phyloP scores from a whole-genome alignment of 2,329 filamentous ascomycete species.

The Hypoxylon sp. region DNA sequence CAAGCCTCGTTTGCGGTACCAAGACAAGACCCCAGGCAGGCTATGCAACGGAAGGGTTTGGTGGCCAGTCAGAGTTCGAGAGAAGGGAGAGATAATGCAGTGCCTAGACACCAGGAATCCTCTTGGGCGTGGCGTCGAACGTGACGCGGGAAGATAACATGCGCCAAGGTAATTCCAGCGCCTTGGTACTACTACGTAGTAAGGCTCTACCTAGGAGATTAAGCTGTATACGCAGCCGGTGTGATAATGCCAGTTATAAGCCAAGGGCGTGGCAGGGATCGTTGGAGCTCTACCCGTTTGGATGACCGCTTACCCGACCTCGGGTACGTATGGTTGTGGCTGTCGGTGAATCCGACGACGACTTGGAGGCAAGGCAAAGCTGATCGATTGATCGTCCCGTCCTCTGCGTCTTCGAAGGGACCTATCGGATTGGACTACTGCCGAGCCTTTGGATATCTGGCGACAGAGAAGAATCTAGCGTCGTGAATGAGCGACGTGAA shows the following conservation, averaged over 20 bases:
- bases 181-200: constrained; percentile 32
- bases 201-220: constrained; percentile 1
- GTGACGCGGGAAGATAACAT: constrained; percentile 21
- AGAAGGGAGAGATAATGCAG: neutral
- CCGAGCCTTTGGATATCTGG: too few relatives aligned
- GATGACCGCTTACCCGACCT: too few relatives aligned
- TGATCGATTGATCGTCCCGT: too few relatives aligned
- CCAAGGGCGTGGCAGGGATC: constrained; percentile 1
- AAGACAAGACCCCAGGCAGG: constrained; percentile 4
- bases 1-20: constrained; percentile 4
- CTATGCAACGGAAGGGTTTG: constrained; percentile 1
- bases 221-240: too few relatives aligned
- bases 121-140: constrained; percentile 14
- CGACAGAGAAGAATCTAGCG: too few relatives aligned
- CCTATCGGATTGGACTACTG: too few relatives aligned
- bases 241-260: constrained; percentile 5
- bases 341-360: too few relatives aligned
- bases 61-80: constrained; percentile 8
- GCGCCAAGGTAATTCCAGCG: constrained; percentile 25
- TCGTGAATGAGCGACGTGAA: too few relatives aligned
- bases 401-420: too few relatives aligned
- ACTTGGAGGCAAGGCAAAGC: too few relatives aligned
- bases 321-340: too few relatives aligned
- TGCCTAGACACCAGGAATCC: constrained; percentile 15
- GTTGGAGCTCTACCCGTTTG: neutral